Evolutionary conservation across 768 basidiomycete species (phyloP).

Genomic region (Botryobasidium botryosum): DNA sequence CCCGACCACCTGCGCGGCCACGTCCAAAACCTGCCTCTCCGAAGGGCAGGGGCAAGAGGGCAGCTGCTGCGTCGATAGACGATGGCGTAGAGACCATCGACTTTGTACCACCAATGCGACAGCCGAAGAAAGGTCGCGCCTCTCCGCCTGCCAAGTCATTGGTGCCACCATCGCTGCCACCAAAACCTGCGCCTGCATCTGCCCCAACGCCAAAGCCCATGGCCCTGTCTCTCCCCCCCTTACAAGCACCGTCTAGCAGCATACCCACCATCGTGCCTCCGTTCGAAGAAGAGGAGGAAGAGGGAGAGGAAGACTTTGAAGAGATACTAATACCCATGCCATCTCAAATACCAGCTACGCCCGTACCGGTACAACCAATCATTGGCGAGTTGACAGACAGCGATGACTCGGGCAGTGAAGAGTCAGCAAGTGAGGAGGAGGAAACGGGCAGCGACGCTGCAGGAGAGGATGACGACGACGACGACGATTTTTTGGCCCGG

Average conservation of each 20-base stretch:
- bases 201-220: neutral
- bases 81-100: neutral
- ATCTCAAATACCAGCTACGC: constrained; percentile 12
- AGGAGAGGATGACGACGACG: constrained; percentile 9
- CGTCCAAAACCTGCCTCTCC: neutral
- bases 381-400: neutral
- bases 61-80: neutral
- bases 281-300: constrained; percentile 14
- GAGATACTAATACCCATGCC: constrained; percentile 13
- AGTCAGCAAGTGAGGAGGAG: constrained; percentile 9
- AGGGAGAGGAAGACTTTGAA: constrained; percentile 24
- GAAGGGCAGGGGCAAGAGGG: too few species aligned
- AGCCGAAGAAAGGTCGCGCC: neutral
- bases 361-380: neutral
- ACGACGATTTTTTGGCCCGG: constrained; percentile 20
- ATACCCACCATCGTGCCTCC: neutral
- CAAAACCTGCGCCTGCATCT: neutral
- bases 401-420: constrained; percentile 1
- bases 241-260: too few species aligned
- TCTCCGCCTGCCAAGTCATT: neutral
- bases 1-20: neutral
- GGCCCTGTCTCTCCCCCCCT: neutral
- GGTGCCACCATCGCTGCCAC: neutral
- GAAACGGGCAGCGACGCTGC: constrained; percentile 22
- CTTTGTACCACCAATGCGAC: neutral